phyloP scores from a whole-genome alignment of 805 yeast species.

The Monosporozyma aerobia region DNA sequence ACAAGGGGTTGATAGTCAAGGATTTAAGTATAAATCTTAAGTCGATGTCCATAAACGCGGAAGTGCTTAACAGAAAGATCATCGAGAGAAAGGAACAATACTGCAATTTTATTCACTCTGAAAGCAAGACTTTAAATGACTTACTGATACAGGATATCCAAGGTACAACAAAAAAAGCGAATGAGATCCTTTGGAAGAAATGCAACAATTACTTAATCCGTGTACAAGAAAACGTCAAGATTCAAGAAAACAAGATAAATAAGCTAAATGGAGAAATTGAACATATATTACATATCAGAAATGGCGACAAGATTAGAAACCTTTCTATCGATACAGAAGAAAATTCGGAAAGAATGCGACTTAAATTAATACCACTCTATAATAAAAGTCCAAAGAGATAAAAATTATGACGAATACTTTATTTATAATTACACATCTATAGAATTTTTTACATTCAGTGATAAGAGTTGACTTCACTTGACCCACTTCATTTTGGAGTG shows the following conservation, averaged over 20 bases:
- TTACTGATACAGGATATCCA: background rate
- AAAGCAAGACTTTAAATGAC: background rate
- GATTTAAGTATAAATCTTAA: background rate
- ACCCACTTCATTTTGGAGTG: background rate
- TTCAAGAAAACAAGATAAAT: background rate
- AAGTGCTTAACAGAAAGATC: background rate
- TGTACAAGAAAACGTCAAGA: background rate
- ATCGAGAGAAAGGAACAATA: background rate
- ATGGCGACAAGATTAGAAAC: background rate
- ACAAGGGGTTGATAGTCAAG: background rate
- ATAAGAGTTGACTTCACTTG: too few species aligned
- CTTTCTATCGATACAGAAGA: slow-evolving; percentile 55
- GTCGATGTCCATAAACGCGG: background rate
- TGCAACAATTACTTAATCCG: slow-evolving; percentile 1
- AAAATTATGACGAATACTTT: background rate
- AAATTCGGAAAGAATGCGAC: slow-evolving; percentile 59
- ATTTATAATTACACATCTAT: background rate
- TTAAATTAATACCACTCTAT: slow-evolving; percentile 40
- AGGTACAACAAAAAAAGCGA: background rate
- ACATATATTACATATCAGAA: background rate
- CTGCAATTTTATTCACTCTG: background rate
- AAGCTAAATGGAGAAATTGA: background rate
- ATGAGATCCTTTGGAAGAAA: background rate
- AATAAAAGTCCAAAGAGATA: background rate
- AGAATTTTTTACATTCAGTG: background rate